Evolutionary conservation across 257 asterid species (phyloP), one percentile per base, ranked within the genome.

Genomic region (Solanum rostratum): DNA sequence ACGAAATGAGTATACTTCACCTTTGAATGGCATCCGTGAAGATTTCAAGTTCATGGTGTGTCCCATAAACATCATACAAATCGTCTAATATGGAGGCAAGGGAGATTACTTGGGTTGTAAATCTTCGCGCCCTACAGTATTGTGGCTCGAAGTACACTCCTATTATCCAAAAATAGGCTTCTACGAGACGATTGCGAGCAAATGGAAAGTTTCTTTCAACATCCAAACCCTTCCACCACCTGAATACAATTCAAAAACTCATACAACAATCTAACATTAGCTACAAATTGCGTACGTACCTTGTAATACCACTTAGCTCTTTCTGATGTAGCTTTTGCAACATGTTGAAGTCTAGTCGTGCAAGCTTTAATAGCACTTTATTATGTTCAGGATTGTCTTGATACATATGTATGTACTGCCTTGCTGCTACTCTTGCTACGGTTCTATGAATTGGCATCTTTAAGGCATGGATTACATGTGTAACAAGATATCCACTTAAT

Each of bases 21-120:
- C 82, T 86, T 62, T 78, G n/a, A 18, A 91, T 85, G 4, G 91
- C 93, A 18, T 91, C 71, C 1, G 88, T 81, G 84, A 91, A 89
- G 84, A 84, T 15, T 9, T 80, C 62, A 65, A 87, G 70, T 45
- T 91, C 88, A 6, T 86, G 71, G 3, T 22, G 87, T 4, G 89
- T 84, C 18, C 91, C 91, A 43, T 87, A 89, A 20, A 88, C 87
- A 71, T 91, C 87, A 43, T 89, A 89, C 19, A 91, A 78, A 46
- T 91, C 92, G 39, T 91, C 92, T 81, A 91, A 69, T 73, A 91
- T 50, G 88, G 90, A 91, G 57, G 90, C 55, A 45, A 91, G 88
- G 39, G 91, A 85, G 18, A 88, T 86, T 29, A 87, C 82, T 66
- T 91, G 87, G 14, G 93, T 82, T 30, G 87, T 86, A 15, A 85